Evolutionary conservation across 768 basidiomycete genomes (phyloP), one percentile per base, ranked within the genome.

Genomic region (Lactifluus rugatus): DNA sequence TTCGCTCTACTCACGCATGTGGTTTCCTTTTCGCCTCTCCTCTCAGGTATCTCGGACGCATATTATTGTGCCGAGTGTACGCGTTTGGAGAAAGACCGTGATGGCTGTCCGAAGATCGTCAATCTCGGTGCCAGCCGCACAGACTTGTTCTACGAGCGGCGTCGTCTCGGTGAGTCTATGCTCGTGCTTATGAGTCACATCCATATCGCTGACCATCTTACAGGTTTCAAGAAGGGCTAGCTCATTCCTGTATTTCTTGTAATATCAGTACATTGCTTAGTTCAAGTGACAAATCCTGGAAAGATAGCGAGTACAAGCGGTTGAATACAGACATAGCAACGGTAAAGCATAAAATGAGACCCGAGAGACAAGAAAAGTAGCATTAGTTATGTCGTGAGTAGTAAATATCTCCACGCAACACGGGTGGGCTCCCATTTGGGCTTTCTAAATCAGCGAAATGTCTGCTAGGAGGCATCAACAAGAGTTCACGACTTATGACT

Each of bases 21-120:
- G 3, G 34, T 10, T 37, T 21, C 44, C 25, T 14, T 44, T 2
- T 11, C 28, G 6, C 44, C 9, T 25, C n/a, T 14, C 10, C 42
- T 13, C 31, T 39, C 54, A 95, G 95, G 95, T 67, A 96, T 99
- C 51, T 97, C 94, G 25, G 96, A 99, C 70, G 96, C 96, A 3
- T 98, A 98, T 72, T 99, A 99, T 67, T 99, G 96, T 63, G 94
- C 95, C 1, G 93, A 95, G 74, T 97, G 92, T 67, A 93, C 89
- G n/a, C 78, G 94, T 50, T 75, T 98, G 50, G 96, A 99, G 70
- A 98, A 98, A 69, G 94, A 97, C 66, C 78, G 96, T 36, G 96
- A 99, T 71, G 96, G 96, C 0, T 99, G 96, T 75, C 93, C 93
- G 8, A 98, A 97, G 81, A 93, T 95, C 66, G 92, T 95, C 61